A percentile compares a stretch with the other conserved stretches of the same genome.
Conservation (phyloP, 2,329 filamentous ascomycete genomes). For the Aspergillus luchuensis region DNA sequence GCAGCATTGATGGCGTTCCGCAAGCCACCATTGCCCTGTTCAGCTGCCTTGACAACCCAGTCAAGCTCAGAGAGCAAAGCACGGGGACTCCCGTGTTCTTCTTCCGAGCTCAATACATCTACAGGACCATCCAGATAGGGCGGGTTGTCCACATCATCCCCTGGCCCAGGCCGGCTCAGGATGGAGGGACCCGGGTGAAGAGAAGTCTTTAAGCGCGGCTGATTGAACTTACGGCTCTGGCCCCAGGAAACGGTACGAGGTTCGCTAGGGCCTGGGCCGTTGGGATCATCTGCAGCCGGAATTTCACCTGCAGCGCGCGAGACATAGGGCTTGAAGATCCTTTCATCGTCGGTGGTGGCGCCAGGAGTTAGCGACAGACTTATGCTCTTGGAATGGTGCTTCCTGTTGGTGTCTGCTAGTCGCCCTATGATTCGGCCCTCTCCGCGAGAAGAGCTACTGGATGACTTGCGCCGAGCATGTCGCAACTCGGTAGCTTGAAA, state of each 20-base stretch:
- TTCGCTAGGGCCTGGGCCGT: slow-evolving; percentile 56
- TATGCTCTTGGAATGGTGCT: slow-evolving; percentile 22
- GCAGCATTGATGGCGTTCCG: slow-evolving; percentile 85
- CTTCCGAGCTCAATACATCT: slow-evolving; percentile 16
- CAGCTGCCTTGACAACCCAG: slow-evolving; percentile 79
- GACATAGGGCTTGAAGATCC: slow-evolving; percentile 40
- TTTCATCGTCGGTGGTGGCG: slow-evolving; percentile 42
- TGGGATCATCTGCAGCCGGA: slow-evolving; percentile 32
- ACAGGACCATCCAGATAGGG: slow-evolving; percentile 22
- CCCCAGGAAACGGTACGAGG: slow-evolving; percentile 78
- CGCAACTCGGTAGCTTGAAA: slow-evolving; percentile 32
- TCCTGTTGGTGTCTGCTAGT: slow-evolving; percentile 23
- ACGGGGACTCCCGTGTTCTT: slow-evolving; percentile 60
- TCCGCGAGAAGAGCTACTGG: slow-evolving; percentile 24
- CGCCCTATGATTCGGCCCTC: slow-evolving; percentile 30
- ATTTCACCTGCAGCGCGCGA: slow-evolving; percentile 32
- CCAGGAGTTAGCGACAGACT: slow-evolving; percentile 37
- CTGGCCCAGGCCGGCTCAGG: slow-evolving; percentile 52
- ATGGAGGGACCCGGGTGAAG: slow-evolving; percentile 73
- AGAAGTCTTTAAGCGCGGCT: slow-evolving; percentile 75
- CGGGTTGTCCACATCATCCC: slow-evolving; percentile 24
- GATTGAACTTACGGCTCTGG: slow-evolving; percentile 64
- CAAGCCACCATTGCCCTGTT: slow-evolving; percentile 89
- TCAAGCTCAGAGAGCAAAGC: slow-evolving; percentile 67
- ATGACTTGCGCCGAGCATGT: slow-evolving; percentile 26